Evolutionary conservation across 2,329 filamentous ascomycete genomes (phyloP).

Genomic region (Colletotrichum musicola): DNA sequence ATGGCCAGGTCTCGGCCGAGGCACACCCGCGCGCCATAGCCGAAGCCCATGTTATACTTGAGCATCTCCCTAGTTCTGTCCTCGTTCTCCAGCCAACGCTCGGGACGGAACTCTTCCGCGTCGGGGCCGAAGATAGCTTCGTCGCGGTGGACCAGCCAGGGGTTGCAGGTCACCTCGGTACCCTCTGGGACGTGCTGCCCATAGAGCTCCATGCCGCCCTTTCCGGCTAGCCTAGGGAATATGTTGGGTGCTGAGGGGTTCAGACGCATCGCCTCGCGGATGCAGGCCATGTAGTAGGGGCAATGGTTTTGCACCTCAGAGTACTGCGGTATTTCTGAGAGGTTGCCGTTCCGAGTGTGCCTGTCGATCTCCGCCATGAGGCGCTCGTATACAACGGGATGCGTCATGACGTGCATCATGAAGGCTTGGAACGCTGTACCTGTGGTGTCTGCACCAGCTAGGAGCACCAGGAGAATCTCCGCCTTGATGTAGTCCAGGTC

Average conservation of each 20-base stretch:
- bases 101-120: slow-evolving; percentile 59
- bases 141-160: slow-evolving; percentile 55
- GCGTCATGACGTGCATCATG: slow-evolving; percentile 56
- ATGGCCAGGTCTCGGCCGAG: slow-evolving; percentile 63
- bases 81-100: slow-evolving; percentile 61
- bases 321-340: slow-evolving; percentile 54
- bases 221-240: slow-evolving; percentile 58
- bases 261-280: slow-evolving; percentile 64
- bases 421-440: slow-evolving; percentile 63
- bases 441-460: slow-evolving; percentile 66
- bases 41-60: slow-evolving; percentile 63
- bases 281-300: slow-evolving; percentile 63
- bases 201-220: slow-evolving; percentile 47
- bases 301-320: slow-evolving; percentile 55
- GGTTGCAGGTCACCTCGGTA: slow-evolving; percentile 56
- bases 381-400: slow-evolving; percentile 55
- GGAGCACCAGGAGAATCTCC: slow-evolving; percentile 63
- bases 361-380: slow-evolving; percentile 61
- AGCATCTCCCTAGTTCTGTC: slow-evolving; percentile 54
- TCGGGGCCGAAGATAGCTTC: slow-evolving; percentile 55
- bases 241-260: slow-evolving; percentile 64
- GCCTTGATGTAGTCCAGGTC: slow-evolving; percentile 65
- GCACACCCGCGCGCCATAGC: slow-evolving; percentile 61
- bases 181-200: slow-evolving; percentile 50
- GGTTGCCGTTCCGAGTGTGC: slow-evolving; percentile 48